Percentiles rank a stretch among this genome's conserved stretches.
These are phyloP conservation scores for Kluyveromyces aestuarii DNA, from an alignment of 805 yeast genomes.

Conservation along the genomic window DNA sequence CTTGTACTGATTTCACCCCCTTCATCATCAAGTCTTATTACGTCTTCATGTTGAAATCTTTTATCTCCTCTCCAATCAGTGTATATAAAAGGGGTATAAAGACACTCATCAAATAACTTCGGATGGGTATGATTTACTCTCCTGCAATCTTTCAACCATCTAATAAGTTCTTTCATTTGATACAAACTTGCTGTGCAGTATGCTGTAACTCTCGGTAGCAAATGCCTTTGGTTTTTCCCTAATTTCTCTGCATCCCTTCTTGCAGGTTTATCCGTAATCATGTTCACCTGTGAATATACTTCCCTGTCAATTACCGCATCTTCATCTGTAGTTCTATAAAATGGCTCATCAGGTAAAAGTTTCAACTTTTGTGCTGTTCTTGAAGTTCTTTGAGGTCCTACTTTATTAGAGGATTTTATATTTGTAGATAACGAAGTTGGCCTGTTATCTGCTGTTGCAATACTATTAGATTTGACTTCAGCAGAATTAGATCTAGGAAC, in stretches of 20 bases:
- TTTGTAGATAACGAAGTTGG: background rate
- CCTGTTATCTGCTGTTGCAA: background rate
- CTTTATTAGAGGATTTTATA: slow-evolving; percentile 24
- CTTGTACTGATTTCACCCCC: slow-evolving; percentile 93
- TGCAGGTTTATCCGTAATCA: slow-evolving; percentile 81
- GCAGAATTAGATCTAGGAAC: background rate
- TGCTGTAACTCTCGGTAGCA: slow-evolving; percentile 90
- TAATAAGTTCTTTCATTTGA: slow-evolving; percentile 72
- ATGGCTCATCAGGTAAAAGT: slow-evolving; percentile 54
- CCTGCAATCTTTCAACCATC: slow-evolving; percentile 78
- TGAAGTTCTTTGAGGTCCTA: slow-evolving; percentile 68
- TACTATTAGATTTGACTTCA: background rate
- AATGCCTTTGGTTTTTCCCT: slow-evolving; percentile 65
- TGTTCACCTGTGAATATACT: slow-evolving; percentile 75
- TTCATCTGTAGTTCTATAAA: slow-evolving; percentile 18
- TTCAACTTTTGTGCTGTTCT: slow-evolving; percentile 67
- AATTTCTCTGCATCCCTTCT: slow-evolving; percentile 88
- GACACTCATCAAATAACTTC: slow-evolving; percentile 85
- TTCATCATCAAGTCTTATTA: slow-evolving; percentile 77
- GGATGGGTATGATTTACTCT: slow-evolving; percentile 71
- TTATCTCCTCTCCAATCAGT: slow-evolving; percentile 65
- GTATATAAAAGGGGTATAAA: slow-evolving; percentile 81
- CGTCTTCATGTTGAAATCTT: slow-evolving; percentile 33
- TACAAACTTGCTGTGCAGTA: slow-evolving; percentile 94
- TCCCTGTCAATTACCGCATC: slow-evolving; percentile 29